Base-by-base conservation (phyloP, 495 filamentous ascomycete species). In the Penicillium parvum region DNA sequence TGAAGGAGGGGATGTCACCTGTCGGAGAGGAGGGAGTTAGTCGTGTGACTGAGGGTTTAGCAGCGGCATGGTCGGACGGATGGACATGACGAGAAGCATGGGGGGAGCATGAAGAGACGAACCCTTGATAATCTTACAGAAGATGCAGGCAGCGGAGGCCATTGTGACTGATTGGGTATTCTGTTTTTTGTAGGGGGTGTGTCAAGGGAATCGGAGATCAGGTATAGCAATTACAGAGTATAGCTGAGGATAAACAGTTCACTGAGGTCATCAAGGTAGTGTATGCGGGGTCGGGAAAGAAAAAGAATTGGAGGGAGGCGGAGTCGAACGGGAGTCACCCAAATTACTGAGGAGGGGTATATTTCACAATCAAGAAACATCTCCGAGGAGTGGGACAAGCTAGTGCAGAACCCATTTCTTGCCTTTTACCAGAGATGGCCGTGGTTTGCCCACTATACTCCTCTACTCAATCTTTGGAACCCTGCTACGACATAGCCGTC, bases 51-150 rank as follows among this genome's bases (percentile, higher is more conserved):
- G n/a, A n/a, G n/a, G n/a, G n/a, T n/a, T n/a, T n/a, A n/a, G n/a
- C n/a, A n/a, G n/a, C n/a, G n/a, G n/a, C n/a, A n/a, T n/a, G n/a
- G n/a, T n/a, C n/a, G n/a, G n/a, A n/a, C n/a, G n/a, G n/a, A n/a
- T n/a, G n/a, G n/a, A n/a, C n/a, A n/a, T n/a, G n/a, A n/a, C n/a
- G n/a, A n/a, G n/a, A n/a, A n/a, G n/a, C n/a, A 5, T 22, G 1
- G 20, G 18, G 12, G 20, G 17, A 27, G 16, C 27, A 25, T 16
- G 22, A 10, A n/a, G 11, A 22, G 12, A 50, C 64, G 45, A 69
- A 84, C 90, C 92, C 75, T 94, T 95, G 69, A 98, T 85, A 63
- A 98, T 97, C 60, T 86, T 95, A 78, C 92, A 98, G 74, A 98
- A 98, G 64, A 97, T 90, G 57, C 92, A 98, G 32, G 86, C 78